Conservation (phyloP, 306 rosid species). For the Quercus parvula region DNA sequence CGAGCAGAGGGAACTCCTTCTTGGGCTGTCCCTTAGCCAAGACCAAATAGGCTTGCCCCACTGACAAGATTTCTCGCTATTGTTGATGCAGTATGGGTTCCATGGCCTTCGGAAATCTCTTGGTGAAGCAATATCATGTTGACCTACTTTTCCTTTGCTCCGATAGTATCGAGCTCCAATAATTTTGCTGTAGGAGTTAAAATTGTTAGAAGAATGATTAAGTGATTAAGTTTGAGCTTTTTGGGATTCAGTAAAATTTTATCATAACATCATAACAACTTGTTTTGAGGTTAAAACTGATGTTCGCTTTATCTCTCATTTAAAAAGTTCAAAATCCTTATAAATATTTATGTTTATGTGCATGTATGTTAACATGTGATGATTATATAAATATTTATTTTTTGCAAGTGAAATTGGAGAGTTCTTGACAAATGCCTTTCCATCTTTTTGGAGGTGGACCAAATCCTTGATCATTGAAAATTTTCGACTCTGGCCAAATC, state of each 20-base stretch:
- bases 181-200: slow-evolving; percentile 27
- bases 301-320: too few species aligned
- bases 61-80: slow-evolving; percentile 33
- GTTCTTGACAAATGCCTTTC: slow-evolving; percentile 41
- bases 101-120: slow-evolving; percentile 43
- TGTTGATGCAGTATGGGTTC: slow-evolving; percentile 41
- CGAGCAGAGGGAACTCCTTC: slow-evolving; percentile 47
- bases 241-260: too few species aligned
- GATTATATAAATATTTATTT: slow-evolving; percentile 17
- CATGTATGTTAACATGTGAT: too few species aligned
- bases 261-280: too few species aligned
- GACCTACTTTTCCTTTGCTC: background rate
- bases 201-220: too few species aligned
- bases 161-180: slow-evolving; percentile 42
- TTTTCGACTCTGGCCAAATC: slow-evolving; percentile 46
- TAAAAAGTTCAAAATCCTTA: too few species aligned
- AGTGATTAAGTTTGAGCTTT: background rate
- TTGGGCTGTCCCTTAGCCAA: slow-evolving; percentile 41
- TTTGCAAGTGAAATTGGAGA: slow-evolving; percentile 39
- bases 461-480: slow-evolving; percentile 39
- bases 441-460: slow-evolving; percentile 50
- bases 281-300: too few species aligned
- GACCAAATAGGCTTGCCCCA: slow-evolving; percentile 33
- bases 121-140: slow-evolving; percentile 20
- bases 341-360: too few species aligned